phyloP scores from a whole-genome alignment of 805 yeast genomes.

The Hanseniaspora valbyensis region DNA sequence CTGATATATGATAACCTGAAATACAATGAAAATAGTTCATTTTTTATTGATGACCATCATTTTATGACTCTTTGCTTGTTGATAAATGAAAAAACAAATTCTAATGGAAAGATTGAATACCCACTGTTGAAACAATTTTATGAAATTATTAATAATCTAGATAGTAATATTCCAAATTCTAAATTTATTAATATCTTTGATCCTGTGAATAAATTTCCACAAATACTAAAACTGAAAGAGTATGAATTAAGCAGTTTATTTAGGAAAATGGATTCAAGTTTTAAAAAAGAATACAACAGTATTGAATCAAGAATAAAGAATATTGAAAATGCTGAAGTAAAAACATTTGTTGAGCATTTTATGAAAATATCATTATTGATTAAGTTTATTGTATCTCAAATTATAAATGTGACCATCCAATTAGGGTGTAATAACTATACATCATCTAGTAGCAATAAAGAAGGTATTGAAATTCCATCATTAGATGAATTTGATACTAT shows the following conservation, averaged over 20 bases:
- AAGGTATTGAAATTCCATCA: conserved; percentile 4
- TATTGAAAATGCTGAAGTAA: not conserved
- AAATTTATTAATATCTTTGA: not conserved
- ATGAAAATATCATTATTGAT: conserved; percentile 5
- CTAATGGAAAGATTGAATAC: not conserved
- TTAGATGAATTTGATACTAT: conserved; percentile 3
- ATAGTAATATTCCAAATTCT: not conserved
- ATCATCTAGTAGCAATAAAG: not conserved
- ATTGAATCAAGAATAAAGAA: not conserved
- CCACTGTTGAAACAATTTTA: not conserved
- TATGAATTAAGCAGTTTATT: conserved; percentile 4
- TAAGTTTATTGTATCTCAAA: conserved; percentile 10
- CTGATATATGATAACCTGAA: not conserved
- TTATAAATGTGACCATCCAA: conserved; percentile 1
- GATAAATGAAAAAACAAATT: not conserved
- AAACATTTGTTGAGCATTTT: conserved; percentile 3
- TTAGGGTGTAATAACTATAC: conserved; percentile 1
- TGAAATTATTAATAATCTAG: not conserved
- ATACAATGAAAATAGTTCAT: no score
- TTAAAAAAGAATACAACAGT: not conserved
- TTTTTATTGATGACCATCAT: not conserved
- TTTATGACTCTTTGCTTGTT: conserved; percentile 5
- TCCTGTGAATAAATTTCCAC: conserved; percentile 5
- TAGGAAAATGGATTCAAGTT: not conserved
- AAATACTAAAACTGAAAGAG: conserved; percentile 5